Evolutionary conservation across 2,329 filamentous ascomycete genomes (phyloP).

Genomic region (Diaporthe humulicola): DNA sequence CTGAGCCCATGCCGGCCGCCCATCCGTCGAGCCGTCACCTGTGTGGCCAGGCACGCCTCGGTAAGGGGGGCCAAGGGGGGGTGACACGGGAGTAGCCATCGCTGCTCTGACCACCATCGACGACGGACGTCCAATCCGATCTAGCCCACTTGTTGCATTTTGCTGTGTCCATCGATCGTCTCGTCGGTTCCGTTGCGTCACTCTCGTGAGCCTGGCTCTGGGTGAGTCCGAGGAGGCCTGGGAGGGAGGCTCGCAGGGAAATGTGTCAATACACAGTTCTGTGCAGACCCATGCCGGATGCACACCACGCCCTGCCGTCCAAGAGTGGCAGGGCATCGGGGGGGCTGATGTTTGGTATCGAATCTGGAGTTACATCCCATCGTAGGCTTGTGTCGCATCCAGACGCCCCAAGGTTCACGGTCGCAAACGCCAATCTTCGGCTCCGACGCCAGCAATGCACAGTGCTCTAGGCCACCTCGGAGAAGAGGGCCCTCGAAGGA

Average conservation of each 20-base stretch:
- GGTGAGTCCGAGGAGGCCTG: too few relatives aligned
- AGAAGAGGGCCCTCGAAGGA: constrained; percentile 5
- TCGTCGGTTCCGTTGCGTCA: not conserved
- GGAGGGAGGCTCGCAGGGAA: not conserved
- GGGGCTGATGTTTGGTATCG: constrained; percentile 29
- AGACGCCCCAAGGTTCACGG: constrained; percentile 18
- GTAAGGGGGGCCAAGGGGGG: not conserved
- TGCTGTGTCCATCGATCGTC: not conserved
- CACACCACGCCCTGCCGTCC: not conserved
- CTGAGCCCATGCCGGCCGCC: constrained; percentile 26
- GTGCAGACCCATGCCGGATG: not conserved
- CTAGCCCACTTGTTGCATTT: constrained; percentile 3
- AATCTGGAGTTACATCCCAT: constrained; percentile 33
- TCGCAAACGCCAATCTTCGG: constrained; percentile 27
- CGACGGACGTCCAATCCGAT: constrained; percentile 14
- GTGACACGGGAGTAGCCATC: constrained; percentile 26
- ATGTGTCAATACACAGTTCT: not conserved
- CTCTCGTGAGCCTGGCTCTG: not conserved
- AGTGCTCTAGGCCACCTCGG: constrained; percentile 10
- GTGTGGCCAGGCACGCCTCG: not conserved
- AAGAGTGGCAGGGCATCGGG: constrained; percentile 14
- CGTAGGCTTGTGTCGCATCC: constrained; percentile 29
- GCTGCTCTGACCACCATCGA: constrained; percentile 27
- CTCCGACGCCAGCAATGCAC: constrained; percentile 23
- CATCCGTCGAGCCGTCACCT: constrained; percentile 30